These are phyloP conservation scores for Alternaria burnsii DNA, from an alignment of 2,329 filamentous ascomycete species.

Conservation along the genomic window DNA sequence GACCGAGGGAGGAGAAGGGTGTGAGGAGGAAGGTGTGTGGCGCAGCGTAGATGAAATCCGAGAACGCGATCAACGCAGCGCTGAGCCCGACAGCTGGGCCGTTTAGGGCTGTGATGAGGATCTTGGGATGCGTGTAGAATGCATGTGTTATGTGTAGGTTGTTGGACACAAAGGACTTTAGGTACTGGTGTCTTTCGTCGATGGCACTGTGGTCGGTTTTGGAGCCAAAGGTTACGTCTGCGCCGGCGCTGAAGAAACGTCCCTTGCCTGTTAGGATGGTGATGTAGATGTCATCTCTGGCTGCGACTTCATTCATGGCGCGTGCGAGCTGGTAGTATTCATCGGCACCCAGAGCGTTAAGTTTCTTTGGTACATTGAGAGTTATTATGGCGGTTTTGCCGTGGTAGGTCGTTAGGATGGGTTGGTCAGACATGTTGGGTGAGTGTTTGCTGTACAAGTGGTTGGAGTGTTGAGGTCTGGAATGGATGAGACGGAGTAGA, in stretches of 20 bases:
- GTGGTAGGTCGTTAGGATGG: slow-evolving; percentile 67
- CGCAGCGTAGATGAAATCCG: slow-evolving; percentile 89
- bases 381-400: slow-evolving; percentile 84
- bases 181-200: slow-evolving; percentile 64
- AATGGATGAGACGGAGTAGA: neutral
- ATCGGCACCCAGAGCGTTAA: slow-evolving; percentile 78
- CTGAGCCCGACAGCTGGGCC: slow-evolving; percentile 89
- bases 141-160: slow-evolving; percentile 90
- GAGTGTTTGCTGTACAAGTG: neutral
- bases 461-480: neutral
- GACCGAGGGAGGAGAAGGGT: slow-evolving; percentile 87
- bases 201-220: slow-evolving; percentile 47
- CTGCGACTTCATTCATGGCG: slow-evolving; percentile 78
- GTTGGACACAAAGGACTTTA: slow-evolving; percentile 78
- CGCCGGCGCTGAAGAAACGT: slow-evolving; percentile 87
- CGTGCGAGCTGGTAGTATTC: slow-evolving; percentile 81
- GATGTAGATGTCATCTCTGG: slow-evolving; percentile 80
- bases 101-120: slow-evolving; percentile 90
- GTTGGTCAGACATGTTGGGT: slow-evolving; percentile 52
- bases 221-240: slow-evolving; percentile 72
- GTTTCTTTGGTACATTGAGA: slow-evolving; percentile 83
- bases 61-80: slow-evolving; percentile 81
- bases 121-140: slow-evolving; percentile 93
- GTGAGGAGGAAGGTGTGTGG: slow-evolving; percentile 87
- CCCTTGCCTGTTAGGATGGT: slow-evolving; percentile 87